Evolutionary conservation across 371 early-diverging fungal species (phyloP), one percentile per base, ranked within the genome.

Genomic region (Mucor mucedo): DNA sequence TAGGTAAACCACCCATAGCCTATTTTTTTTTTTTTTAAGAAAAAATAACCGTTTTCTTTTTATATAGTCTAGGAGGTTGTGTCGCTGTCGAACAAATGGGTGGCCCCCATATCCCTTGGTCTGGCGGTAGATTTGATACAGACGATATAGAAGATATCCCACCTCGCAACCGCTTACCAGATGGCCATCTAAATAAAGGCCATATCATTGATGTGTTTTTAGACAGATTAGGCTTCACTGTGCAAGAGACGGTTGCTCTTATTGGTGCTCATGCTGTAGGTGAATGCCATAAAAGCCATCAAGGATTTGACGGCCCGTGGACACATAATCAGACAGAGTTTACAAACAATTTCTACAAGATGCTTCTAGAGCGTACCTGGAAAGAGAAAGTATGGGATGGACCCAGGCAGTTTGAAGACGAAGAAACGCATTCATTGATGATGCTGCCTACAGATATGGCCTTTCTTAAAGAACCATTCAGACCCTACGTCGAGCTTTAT

Each of bases 221-320:
- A 53, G 47, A 33, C 9, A 27, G 21, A 16, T 49, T 62, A 62
- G 90, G 91, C 55, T 92, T 94, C 75, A 84, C 72, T 38, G 77
- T 79, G 29, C 83, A 78, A 55, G 95, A 95, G 68, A 93, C 91
- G 53, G 91, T 90, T 42, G 93, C 93, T 7, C 79, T 95, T 52
- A 72, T 83, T 39, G 96, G 96, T 39, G 95, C 93, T 21, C 96
- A 95, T 75, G 84, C 89, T 5, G 77, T 95, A 13, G 96, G 96
- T 10, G 83, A 93, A 60, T 94, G 95, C 81, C 96, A 95, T 72
- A 66, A 75, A 41, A 86, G 87, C 58, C 87, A 93, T 39, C 87
- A 87, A 61, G 96, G 96, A 28, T 95, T 77, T 68, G 92, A 91
- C 9, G 96, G 96, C 0, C 93, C 93, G 16, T 95, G 95, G 95